phyloP scores from a whole-genome alignment of 805 yeast genomes.

The Candida sonorensis region DNA sequence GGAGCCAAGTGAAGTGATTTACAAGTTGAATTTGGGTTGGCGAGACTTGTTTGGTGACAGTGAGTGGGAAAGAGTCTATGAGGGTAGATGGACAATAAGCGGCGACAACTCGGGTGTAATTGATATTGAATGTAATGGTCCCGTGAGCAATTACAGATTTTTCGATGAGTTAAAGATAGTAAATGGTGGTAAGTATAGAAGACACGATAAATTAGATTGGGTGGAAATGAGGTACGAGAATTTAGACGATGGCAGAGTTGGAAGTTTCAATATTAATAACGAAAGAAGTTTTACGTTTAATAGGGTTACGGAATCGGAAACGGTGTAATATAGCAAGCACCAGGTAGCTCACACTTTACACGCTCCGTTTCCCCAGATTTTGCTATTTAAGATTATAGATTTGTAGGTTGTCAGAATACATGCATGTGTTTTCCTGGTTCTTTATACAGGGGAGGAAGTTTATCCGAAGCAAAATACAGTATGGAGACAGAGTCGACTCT shows the following conservation, averaged over 20 bases:
- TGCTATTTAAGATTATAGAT: no score
- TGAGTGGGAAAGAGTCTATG: conserved; percentile 31
- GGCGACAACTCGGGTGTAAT: no score
- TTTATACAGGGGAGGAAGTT: no score
- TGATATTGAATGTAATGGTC: conserved; percentile 48
- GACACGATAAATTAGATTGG: conserved; percentile 74
- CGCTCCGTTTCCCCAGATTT: no score
- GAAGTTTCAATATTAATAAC: conserved; percentile 47
- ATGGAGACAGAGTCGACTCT: no score
- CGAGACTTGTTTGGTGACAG: conserved; percentile 16
- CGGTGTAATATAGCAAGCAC: no score
- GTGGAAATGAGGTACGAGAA: conserved; percentile 45
- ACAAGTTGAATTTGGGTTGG: conserved; percentile 34
- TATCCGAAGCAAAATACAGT: no score
- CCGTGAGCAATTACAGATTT: conserved; percentile 54
- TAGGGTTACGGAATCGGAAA: no score
- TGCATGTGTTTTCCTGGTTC: no score
- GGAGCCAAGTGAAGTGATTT: conserved; percentile 67
- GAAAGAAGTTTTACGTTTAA: conserved; percentile 80
- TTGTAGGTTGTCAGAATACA: no score
- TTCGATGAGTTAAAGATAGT: conserved; percentile 55
- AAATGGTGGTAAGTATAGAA: conserved; percentile 48
- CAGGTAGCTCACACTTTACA: no score
- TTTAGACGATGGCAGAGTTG: conserved; percentile 10
- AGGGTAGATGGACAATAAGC: conserved; percentile 53